Percentiles rank a stretch among this genome's conserved stretches.
phyloP scores from a whole-genome alignment of 345 rosid genomes.

The Pugionium cornutum region DNA sequence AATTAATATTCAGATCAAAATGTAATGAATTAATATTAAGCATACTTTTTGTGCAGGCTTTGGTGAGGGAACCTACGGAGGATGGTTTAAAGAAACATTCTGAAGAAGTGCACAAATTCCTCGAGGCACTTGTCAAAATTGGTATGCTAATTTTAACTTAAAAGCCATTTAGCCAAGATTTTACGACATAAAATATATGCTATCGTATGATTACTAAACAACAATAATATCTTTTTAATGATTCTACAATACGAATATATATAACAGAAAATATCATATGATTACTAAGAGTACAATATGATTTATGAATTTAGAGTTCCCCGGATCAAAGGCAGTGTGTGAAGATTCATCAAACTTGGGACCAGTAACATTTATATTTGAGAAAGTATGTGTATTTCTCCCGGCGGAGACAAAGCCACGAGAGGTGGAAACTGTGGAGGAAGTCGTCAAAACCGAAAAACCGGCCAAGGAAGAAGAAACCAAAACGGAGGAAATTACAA shows the following conservation, averaged over 20 bases:
- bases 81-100: constrained; percentile 17
- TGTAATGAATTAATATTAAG: no score
- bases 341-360: neutral
- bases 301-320: neutral
- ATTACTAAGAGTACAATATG: neutral
- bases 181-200: neutral
- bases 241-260: no score
- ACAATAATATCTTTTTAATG: neutral
- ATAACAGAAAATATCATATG: no score
- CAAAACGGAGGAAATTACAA: constrained; percentile 33
- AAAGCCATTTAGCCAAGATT: neutral
- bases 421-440: constrained; percentile 40
- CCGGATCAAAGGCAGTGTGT: constrained; percentile 20
- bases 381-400: constrained; percentile 19
- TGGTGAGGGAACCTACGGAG: constrained; percentile 19
- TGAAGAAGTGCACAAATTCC: constrained; percentile 6
- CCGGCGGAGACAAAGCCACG: constrained; percentile 46
- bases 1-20: no score
- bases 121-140: constrained; percentile 22
- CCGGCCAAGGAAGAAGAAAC: constrained; percentile 36
- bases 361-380: constrained; percentile 18
- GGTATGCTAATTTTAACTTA: neutral
- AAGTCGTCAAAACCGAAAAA: constrained; percentile 29
- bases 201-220: no score
- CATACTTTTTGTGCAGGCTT: neutral